These are phyloP conservation scores for Euphorbia pulcherrima DNA, from an alignment of 345 rosid species.

Conservation along the genomic window DNA sequence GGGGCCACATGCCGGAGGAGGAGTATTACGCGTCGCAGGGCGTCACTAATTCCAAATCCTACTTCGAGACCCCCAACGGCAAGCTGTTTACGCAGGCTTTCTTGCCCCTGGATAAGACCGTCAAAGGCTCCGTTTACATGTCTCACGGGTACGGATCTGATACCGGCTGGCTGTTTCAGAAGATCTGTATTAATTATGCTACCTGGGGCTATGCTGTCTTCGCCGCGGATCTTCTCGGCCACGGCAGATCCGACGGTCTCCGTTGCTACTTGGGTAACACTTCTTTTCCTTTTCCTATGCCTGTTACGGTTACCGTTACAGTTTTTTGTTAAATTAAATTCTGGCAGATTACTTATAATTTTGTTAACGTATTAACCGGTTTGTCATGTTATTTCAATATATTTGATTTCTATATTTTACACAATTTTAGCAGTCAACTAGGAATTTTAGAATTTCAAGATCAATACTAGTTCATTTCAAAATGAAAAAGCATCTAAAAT, in stretches of 20 bases:
- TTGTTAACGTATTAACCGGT: too few species aligned
- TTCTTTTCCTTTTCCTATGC: too few species aligned
- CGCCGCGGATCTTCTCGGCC: slow-evolving; percentile 94
- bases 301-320: too few species aligned
- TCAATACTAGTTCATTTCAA: too few species aligned
- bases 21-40: slow-evolving; percentile 87
- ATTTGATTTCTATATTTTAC: too few species aligned
- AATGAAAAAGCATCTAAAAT: too few species aligned
- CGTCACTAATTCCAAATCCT: slow-evolving; percentile 59
- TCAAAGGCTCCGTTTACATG: slow-evolving; percentile 79
- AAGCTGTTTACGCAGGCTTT: slow-evolving; percentile 83
- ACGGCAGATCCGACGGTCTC: slow-evolving; percentile 88
- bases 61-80: slow-evolving; percentile 83
- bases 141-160: slow-evolving; percentile 93
- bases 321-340: too few species aligned
- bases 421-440: too few species aligned
- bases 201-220: slow-evolving; percentile 98
- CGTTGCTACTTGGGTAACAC: slow-evolving; percentile 83
- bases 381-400: too few species aligned
- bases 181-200: slow-evolving; percentile 68
- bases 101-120: slow-evolving; percentile 58
- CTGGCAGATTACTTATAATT: too few species aligned
- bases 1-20: slow-evolving; percentile 86
- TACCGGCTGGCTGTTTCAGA: slow-evolving; percentile 88
- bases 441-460: too few species aligned